phyloP scores from a whole-genome alignment of 2,329 filamentous ascomycete species.

The Xylaria sp. region DNA sequence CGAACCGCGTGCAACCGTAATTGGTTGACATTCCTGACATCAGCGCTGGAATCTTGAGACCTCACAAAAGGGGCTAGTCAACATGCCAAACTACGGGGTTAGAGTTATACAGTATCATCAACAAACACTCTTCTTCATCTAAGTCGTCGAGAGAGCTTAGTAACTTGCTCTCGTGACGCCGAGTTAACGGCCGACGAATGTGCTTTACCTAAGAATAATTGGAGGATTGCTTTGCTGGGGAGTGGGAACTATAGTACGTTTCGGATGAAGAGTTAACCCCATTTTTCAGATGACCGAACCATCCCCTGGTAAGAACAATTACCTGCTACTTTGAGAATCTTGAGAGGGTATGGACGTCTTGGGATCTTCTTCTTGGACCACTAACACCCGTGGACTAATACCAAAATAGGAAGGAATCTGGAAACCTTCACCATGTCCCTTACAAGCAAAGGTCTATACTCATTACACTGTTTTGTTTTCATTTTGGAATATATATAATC shows the following conservation, averaged over 20 bases:
- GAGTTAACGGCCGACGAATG: slow-evolving; percentile 8
- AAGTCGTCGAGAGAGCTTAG: neutral
- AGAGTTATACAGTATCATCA: neutral
- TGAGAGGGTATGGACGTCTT: neutral
- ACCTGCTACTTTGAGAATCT: slow-evolving; percentile 17
- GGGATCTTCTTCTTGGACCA: slow-evolving; percentile 1
- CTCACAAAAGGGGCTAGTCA: neutral
- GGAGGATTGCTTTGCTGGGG: neutral
- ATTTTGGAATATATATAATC: slow-evolving; percentile 1
- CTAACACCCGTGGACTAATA: neutral
- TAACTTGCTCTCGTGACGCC: slow-evolving; percentile 2
- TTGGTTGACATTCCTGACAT: slow-evolving; percentile 1
- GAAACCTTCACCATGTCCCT: neutral
- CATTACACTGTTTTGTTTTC: neutral
- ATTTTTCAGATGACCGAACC: neutral
- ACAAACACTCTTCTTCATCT: neutral
- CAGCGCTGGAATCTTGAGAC: neutral
- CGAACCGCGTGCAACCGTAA: neutral
- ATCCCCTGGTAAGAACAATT: neutral
- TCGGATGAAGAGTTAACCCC: slow-evolving; percentile 14
- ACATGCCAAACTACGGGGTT: neutral
- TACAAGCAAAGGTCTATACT: neutral
- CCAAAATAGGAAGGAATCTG: slow-evolving; percentile 29
- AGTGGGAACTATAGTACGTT: slow-evolving; percentile 22
- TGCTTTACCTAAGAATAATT: neutral